Conservation (phyloP, 805 yeast species). For the Huiozyma naganishii region DNA sequence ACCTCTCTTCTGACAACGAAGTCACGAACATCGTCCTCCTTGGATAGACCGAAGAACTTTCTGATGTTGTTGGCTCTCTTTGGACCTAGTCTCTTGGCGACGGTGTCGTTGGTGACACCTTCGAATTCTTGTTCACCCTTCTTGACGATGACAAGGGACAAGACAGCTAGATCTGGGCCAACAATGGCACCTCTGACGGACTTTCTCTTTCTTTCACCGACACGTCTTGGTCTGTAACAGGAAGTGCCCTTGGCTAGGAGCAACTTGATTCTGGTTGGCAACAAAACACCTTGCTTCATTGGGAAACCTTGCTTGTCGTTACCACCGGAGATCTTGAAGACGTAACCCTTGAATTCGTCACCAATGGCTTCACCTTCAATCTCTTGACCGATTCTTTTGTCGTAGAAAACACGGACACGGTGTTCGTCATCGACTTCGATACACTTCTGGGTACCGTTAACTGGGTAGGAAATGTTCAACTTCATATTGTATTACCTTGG, state of each 20-base stretch:
- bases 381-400: constrained; percentile 99
- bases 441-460: constrained; percentile 98
- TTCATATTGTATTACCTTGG: constrained; percentile 20
- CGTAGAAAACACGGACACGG: constrained; percentile 96
- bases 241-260: constrained; percentile 88
- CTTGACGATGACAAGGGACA: constrained; percentile 86
- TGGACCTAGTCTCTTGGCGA: constrained; percentile 99
- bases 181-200: constrained; percentile 99
- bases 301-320: constrained; percentile 99
- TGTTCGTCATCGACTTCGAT: constrained; percentile 98
- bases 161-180: constrained; percentile 90
- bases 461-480: constrained; percentile 99
- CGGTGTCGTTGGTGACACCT: constrained; percentile 88
- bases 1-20: constrained; percentile 97
- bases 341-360: constrained; percentile 98
- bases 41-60: constrained; percentile 86
- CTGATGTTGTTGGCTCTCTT: constrained; percentile 99
- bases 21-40: constrained; percentile 44
- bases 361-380: constrained; percentile 97
- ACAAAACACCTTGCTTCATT: constrained; percentile 99
- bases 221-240: constrained; percentile 99
- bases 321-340: constrained; percentile 98
- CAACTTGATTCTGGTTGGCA: constrained; percentile 98
- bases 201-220: constrained; percentile 99
- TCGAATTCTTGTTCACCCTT: constrained; percentile 94